phyloP scores from a whole-genome alignment of 2,329 filamentous ascomycete genomes.

The Clonostachys sp. region DNA sequence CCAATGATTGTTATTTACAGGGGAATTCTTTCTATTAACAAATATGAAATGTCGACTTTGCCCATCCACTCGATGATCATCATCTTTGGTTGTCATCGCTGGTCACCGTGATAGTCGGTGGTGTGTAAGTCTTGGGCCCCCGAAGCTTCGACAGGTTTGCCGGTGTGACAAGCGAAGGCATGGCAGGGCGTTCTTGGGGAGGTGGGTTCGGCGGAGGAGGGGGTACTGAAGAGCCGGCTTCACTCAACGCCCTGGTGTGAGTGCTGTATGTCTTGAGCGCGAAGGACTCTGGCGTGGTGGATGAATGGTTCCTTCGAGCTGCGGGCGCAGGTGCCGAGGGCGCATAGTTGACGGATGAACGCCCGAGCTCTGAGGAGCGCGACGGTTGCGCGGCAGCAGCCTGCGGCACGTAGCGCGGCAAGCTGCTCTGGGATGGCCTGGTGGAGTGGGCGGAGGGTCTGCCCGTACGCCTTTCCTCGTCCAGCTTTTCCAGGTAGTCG shows the following conservation, averaged over 20 bases:
- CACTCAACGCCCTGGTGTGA: not conserved
- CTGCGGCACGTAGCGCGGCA: too few relatives aligned
- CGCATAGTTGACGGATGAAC: too few relatives aligned
- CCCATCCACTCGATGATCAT: too few relatives aligned
- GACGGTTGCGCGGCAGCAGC: too few relatives aligned
- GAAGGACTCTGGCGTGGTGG: too few relatives aligned
- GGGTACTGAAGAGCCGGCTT: slow-evolving; percentile 6
- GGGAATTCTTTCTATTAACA: too few relatives aligned
- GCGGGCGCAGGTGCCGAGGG: not conserved
- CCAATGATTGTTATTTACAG: too few relatives aligned
- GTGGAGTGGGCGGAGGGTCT: not conserved
- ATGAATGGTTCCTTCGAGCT: not conserved
- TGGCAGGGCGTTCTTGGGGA: slow-evolving; percentile 8
- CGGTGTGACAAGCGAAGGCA: slow-evolving; percentile 28
- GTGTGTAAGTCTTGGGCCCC: slow-evolving; percentile 33
- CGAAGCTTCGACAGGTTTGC: slow-evolving; percentile 27
- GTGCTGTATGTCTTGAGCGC: too few relatives aligned
- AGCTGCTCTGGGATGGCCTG: too few relatives aligned
- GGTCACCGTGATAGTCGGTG: slow-evolving; percentile 17
- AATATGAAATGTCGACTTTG: too few relatives aligned
- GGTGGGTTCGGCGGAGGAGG: slow-evolving; percentile 19
- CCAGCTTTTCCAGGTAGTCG: slow-evolving; percentile 33
- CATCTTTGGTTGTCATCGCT: too few relatives aligned
- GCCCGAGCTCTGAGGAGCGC: too few relatives aligned
- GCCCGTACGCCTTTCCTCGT: slow-evolving; percentile 12